Percentiles rank a stretch among this genome's conserved stretches.
Evolutionary conservation across 805 yeast species (phyloP).

Genomic region (Yarrowia sp.): DNA sequence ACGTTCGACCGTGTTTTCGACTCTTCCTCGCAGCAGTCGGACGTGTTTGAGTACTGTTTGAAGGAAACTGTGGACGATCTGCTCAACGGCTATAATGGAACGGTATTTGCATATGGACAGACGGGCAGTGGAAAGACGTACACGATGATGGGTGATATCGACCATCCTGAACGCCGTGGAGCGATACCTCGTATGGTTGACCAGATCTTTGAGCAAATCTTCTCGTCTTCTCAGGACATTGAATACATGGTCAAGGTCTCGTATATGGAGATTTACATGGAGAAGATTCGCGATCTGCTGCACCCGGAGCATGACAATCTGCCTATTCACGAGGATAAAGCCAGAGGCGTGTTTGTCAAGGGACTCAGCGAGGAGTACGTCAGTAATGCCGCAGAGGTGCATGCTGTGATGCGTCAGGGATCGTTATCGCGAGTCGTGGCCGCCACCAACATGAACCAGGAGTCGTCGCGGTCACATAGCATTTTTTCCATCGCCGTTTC

Average conservation of each 20-base stretch:
- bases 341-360: slow-evolving; percentile 71
- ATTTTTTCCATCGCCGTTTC: slow-evolving; percentile 71
- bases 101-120: slow-evolving; percentile 81
- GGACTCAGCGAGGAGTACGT: slow-evolving; percentile 72
- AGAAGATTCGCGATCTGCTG: slow-evolving; percentile 73
- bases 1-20: slow-evolving; percentile 72
- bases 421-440: slow-evolving; percentile 61
- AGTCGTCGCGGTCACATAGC: slow-evolving; percentile 81
- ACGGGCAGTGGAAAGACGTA: slow-evolving; percentile 79
- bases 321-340: slow-evolving; percentile 67
- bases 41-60: slow-evolving; percentile 66
- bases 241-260: slow-evolving; percentile 74
- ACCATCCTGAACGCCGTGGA: slow-evolving; percentile 56
- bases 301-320: slow-evolving; percentile 48
- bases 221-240: slow-evolving; percentile 56
- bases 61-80: slow-evolving; percentile 71
- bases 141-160: slow-evolving; percentile 71
- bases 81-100: slow-evolving; percentile 76
- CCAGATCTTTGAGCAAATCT: slow-evolving; percentile 64
- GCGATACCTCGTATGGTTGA: slow-evolving; percentile 76
- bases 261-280: slow-evolving; percentile 83
- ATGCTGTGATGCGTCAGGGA: slow-evolving; percentile 65
- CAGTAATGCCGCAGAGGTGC: slow-evolving; percentile 63
- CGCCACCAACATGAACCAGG: slow-evolving; percentile 72
- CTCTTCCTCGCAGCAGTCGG: slow-evolving; percentile 59